A percentile compares a stretch with the other conserved stretches of the same genome.
Evolutionary conservation across 768 basidiomycete genomes (phyloP).

Genomic region (Tremella yokohamensis): DNA sequence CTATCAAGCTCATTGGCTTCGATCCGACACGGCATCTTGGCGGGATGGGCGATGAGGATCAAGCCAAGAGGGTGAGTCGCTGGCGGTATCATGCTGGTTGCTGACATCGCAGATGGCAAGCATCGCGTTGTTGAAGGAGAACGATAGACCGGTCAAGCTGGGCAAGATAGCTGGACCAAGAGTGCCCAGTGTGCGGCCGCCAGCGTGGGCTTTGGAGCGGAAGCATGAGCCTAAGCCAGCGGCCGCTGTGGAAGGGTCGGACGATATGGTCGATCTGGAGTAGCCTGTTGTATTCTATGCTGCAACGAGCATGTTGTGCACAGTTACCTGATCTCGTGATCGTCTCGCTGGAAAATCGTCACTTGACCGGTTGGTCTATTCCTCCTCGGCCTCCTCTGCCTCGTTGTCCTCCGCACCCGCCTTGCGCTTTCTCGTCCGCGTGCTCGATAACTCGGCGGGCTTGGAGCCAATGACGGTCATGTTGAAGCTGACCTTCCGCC

Average conservation of each 20-base stretch:
- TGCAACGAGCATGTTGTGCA: no score
- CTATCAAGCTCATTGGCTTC: conserved; percentile 44
- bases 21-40: conserved; percentile 34
- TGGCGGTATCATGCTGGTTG: neutral
- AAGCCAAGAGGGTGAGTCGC: neutral
- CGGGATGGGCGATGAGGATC: neutral
- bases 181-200: neutral
- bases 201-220: neutral
- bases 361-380: neutral
- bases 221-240: neutral
- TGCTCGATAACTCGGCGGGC: neutral
- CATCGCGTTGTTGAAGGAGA: conserved; percentile 5
- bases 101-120: conserved; percentile 2
- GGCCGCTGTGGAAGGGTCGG: neutral
- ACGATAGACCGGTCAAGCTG: conserved; percentile 6
- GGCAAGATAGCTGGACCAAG: neutral
- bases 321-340: neutral
- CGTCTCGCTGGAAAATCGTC: neutral
- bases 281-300: no score
- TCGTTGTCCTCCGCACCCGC: neutral
- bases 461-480: conserved; percentile 3
- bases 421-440: neutral
- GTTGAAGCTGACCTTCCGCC: conserved; percentile 10
- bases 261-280: no score
- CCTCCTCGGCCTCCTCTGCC: neutral